These are phyloP conservation scores for Kwoniella dendrophila DNA, from an alignment of 768 basidiomycete genomes.

Conservation along the genomic window DNA sequence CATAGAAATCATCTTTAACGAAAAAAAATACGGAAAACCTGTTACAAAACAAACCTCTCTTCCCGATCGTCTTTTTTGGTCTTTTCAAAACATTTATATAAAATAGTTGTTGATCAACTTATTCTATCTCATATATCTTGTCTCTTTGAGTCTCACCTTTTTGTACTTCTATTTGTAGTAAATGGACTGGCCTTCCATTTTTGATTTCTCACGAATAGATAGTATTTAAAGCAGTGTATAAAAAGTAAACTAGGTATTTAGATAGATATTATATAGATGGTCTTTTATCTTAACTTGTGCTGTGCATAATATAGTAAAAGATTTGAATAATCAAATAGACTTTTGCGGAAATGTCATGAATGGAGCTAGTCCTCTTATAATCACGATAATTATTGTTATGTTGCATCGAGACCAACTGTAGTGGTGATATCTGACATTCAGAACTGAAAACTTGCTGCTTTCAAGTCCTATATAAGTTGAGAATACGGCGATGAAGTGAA, in stretches of 20 bases:
- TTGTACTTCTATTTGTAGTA: neutral
- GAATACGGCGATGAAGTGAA: too few species aligned
- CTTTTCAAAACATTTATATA: conserved; percentile 10
- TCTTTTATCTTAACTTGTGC: conserved; percentile 1
- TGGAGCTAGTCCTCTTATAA: conserved; percentile 26
- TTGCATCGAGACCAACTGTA: neutral
- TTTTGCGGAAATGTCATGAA: conserved; percentile 15
- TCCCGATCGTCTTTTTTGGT: neutral
- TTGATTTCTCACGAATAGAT: too few species aligned
- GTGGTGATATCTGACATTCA: neutral
- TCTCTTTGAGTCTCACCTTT: neutral
- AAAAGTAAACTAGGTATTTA: neutral
- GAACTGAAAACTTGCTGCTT: too few species aligned
- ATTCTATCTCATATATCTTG: neutral
- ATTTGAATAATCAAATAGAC: conserved; percentile 3
- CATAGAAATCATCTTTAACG: neutral
- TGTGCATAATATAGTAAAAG: conserved; percentile 6
- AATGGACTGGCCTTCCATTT: conserved; percentile 2
- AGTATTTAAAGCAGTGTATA: too few species aligned
- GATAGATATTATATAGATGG: conserved; percentile 11
- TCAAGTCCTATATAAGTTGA: too few species aligned
- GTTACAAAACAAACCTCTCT: neutral
- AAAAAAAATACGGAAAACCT: conserved; percentile 6
- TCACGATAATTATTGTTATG: conserved; percentile 5
- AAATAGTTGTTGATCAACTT: conserved; percentile 5